These are phyloP conservation scores for Boletus reticulatus DNA, from an alignment of 768 basidiomycete species.

Conservation along the genomic window DNA sequence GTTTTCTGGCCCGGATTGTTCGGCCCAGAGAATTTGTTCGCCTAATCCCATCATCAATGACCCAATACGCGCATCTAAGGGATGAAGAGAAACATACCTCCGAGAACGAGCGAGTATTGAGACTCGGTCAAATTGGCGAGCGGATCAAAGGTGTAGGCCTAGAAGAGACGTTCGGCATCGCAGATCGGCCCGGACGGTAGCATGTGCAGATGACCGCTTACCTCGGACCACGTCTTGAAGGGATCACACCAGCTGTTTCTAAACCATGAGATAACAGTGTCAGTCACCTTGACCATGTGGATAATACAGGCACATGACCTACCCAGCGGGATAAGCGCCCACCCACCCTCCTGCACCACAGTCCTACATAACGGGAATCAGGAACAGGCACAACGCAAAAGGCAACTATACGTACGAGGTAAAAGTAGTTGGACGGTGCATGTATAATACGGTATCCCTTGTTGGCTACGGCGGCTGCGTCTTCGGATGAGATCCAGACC, in stretches of 20 bases:
- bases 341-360: conserved; percentile 51
- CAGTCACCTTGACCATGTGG: not conserved
- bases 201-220: conserved; percentile 16
- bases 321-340: conserved; percentile 34
- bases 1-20: conserved; percentile 43
- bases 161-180: not conserved
- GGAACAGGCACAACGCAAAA: not conserved
- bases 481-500: conserved; percentile 46
- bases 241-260: conserved; percentile 50
- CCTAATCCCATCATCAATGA: conserved; percentile 19
- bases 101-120: conserved; percentile 39
- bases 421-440: conserved; percentile 52
- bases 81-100: conserved; percentile 18
- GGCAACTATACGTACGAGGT: conserved; percentile 33
- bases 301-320: conserved; percentile 2
- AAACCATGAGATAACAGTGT: not conserved
- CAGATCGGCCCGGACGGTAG: too few species aligned
- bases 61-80: too few species aligned
- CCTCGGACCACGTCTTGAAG: conserved; percentile 51
- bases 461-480: conserved; percentile 38
- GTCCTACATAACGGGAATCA: conserved; percentile 28
- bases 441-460: conserved; percentile 46
- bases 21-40: conserved; percentile 44
- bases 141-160: conserved; percentile 53
- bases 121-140: conserved; percentile 38